Percentiles rank a stretch among this genome's conserved stretches.
Evolutionary conservation across 75 land plant species (phyloP).

Genomic region (Cunninghamia lanceolata): DNA sequence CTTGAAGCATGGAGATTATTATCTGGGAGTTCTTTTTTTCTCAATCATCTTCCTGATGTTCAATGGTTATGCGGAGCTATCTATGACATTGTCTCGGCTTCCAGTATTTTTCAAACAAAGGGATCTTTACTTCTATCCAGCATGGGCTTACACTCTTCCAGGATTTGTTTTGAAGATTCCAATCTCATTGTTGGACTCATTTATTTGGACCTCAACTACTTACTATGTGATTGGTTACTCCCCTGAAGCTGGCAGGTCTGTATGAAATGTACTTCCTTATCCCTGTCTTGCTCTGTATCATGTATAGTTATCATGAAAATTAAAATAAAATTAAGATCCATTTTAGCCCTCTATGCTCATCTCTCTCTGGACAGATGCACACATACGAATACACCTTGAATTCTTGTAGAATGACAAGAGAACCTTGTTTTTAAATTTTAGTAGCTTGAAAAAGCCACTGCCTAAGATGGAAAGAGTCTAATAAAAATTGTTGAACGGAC

Average conservation of each 20-base stretch:
- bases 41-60: constrained; percentile 37
- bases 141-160: constrained; percentile 77
- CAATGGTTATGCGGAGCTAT: constrained; percentile 58
- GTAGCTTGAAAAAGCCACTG: too few species aligned
- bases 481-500: too few species aligned
- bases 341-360: too few species aligned
- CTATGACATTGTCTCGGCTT: constrained; percentile 46
- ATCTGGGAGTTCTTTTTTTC: constrained; percentile 54
- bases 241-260: constrained; percentile 58
- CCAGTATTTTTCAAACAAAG: constrained; percentile 66
- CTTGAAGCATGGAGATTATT: constrained; percentile 27
- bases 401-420: too few species aligned
- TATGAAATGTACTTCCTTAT: neutral
- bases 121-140: constrained; percentile 58
- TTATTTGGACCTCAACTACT: constrained; percentile 55
- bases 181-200: constrained; percentile 42
- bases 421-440: too few species aligned
- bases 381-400: too few species aligned
- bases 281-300: too few species aligned
- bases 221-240: constrained; percentile 63
- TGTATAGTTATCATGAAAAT: too few species aligned
- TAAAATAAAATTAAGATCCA: too few species aligned
- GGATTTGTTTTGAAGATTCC: constrained; percentile 49
- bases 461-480: too few species aligned
- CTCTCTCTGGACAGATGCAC: too few species aligned